Evolutionary conservation across 2,329 filamentous ascomycete genomes (phyloP), one percentile per base, ranked within the genome.

Genomic region (Kalmusia sp.): DNA sequence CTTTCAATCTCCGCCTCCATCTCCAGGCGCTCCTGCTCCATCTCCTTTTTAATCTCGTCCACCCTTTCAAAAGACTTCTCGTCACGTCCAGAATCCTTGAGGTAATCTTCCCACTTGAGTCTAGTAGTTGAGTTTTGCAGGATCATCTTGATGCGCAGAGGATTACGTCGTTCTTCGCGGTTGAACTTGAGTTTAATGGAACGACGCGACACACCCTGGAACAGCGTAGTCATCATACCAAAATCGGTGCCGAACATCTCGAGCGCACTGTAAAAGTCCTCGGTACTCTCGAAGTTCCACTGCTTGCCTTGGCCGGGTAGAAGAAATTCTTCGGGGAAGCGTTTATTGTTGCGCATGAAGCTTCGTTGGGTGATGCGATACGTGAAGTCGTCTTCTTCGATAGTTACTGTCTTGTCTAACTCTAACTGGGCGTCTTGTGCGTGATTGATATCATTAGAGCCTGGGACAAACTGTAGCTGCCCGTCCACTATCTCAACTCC

Each of bases 131-230:
- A 63, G 15, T 74, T 76, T 38, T 74, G 83, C 51, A 95, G 78
- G 4, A 85, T 85, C 30, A 81, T 80, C 55, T 85, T 86, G 61
- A 96, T 81, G 57, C 84, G 82, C 3, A 77, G 75, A 0, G 89
- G 86, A 58, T 88, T 82, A 48, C 84, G 79, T 28, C 85, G 81
- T 75, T 95, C 91, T 74, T 95, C 91, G 55, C 88, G 87, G 64
- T 88, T 90, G 76, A 91, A 95, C 71, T 95, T 95, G 59, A 88
- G 82, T 77, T 93, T 93, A 75, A 95, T 83, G 70, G 90, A 86
- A 27, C 87, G 84, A 15, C 91, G 83, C 54, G 84, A 89, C 66
- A 88, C 87, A 58, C 84, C 83, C 1, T 86, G 84, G 66, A 96
- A 93, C 82, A 92, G 86, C 63, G 85, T 84, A 54, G 84, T 83